Conservation (phyloP, 768 basidiomycete species). For the Pulveroboletus ravenelii region DNA sequence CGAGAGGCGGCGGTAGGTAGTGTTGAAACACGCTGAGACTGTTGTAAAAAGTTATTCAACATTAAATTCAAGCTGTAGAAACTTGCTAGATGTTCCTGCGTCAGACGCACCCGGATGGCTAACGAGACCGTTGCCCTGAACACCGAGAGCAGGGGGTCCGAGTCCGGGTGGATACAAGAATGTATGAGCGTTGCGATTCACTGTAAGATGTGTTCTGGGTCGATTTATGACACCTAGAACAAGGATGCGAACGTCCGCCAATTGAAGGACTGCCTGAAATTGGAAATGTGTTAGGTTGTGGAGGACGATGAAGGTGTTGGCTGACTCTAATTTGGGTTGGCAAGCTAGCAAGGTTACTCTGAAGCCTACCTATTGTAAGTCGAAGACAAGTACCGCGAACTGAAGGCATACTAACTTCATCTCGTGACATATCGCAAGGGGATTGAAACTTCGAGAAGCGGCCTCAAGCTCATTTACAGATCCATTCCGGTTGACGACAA, state of each 20-base stretch:
- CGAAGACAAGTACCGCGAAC: background rate
- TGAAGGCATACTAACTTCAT: constrained; percentile 53
- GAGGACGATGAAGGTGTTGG: constrained; percentile 9
- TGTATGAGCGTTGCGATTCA: constrained; percentile 64
- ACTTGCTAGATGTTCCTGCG: constrained; percentile 2
- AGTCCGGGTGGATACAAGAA: constrained; percentile 71
- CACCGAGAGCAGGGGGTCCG: constrained; percentile 23
- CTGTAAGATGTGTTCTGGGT: constrained; percentile 49
- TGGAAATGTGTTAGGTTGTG: constrained; percentile 3
- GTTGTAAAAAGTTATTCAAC: background rate
- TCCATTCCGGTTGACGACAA: constrained; percentile 72
- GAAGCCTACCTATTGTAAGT: constrained; percentile 42
- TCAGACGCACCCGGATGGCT: constrained; percentile 1
- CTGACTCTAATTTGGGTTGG: constrained; percentile 63
- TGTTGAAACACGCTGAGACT: constrained; percentile 3
- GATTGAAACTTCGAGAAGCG: constrained; percentile 65
- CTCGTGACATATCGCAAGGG: constrained; percentile 63
- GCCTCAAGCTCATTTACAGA: constrained; percentile 67
- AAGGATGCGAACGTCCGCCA: constrained; percentile 68
- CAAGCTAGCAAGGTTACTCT: constrained; percentile 63
- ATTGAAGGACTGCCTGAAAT: constrained; percentile 58
- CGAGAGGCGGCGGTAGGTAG: constrained; percentile 41
- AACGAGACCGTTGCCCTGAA: constrained; percentile 1
- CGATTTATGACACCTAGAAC: constrained; percentile 62
- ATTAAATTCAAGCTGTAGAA: background rate